Conservation (phyloP, 352 stramenopile genomes). For the Stramenopiles sp. region DNA sequence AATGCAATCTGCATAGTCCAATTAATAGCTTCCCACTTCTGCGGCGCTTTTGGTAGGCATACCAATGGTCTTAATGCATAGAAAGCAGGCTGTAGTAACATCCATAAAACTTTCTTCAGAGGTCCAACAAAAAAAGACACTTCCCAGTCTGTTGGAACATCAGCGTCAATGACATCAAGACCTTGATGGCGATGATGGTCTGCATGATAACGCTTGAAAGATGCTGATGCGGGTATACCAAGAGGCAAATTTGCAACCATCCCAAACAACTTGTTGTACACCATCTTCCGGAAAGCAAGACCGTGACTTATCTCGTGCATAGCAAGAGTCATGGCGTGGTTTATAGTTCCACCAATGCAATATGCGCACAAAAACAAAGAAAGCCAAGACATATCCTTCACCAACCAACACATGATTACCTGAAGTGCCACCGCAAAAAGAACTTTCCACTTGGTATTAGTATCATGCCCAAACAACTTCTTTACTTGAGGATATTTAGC, state of each 20-base stretch:
- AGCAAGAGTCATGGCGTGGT: conserved; percentile 64
- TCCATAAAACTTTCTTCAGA: conserved; percentile 49
- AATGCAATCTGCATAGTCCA: conserved; percentile 31
- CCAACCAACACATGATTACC: background rate
- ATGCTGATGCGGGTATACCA: conserved; percentile 31
- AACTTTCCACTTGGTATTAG: background rate
- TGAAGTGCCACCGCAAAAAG: background rate
- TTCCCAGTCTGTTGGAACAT: conserved; percentile 57
- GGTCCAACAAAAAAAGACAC: conserved; percentile 43
- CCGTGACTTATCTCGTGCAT: conserved; percentile 87
- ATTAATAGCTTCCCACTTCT: conserved; percentile 48
- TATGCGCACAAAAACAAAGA: conserved; percentile 25
- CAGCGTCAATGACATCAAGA: conserved; percentile 54
- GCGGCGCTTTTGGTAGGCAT: conserved; percentile 48
- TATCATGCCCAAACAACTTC: conserved; percentile 6
- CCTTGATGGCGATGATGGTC: conserved; percentile 83
- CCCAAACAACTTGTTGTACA: conserved; percentile 45
- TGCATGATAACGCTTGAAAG: conserved; percentile 85
- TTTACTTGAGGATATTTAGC: conserved; percentile 6
- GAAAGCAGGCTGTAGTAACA: conserved; percentile 56
- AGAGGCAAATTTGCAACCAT: conserved; percentile 69
- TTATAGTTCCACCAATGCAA: conserved; percentile 45
- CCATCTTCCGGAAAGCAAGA: conserved; percentile 50
- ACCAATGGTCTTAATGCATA: conserved; percentile 58
- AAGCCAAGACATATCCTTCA: background rate